phyloP scores from a whole-genome alignment of 2,329 filamentous ascomycete species.

The Ilyonectria sp. region DNA sequence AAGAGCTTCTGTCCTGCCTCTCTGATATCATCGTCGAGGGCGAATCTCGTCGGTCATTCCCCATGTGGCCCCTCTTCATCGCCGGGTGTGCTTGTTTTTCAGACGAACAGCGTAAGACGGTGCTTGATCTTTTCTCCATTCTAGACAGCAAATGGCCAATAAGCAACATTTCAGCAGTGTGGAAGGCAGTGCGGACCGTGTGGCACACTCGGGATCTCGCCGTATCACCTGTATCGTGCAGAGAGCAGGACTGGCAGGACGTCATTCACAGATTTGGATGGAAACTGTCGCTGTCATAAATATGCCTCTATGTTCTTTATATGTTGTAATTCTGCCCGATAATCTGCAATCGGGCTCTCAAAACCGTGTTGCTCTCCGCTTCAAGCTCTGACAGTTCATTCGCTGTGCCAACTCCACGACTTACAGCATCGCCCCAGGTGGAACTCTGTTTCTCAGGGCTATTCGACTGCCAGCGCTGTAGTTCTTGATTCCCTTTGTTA shows the following conservation, averaged over 20 bases:
- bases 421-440: conserved; percentile 27
- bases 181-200: conserved; percentile 40
- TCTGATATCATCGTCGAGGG: conserved; percentile 42
- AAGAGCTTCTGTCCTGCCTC: conserved; percentile 32
- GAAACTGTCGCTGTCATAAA: conserved; percentile 39
- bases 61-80: conserved; percentile 46
- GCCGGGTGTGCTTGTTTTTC: conserved; percentile 43
- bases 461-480: conserved; percentile 26
- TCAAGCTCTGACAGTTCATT: conserved; percentile 23
- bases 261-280: conserved; percentile 46
- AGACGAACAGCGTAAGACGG: conserved; percentile 41
- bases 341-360: conserved; percentile 19
- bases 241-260: conserved; percentile 43
- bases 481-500: conserved; percentile 20
- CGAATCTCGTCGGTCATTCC: conserved; percentile 41
- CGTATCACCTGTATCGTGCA: conserved; percentile 2
- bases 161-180: conserved; percentile 45
- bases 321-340: no score
- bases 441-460: neutral
- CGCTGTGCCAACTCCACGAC: conserved; percentile 26
- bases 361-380: conserved; percentile 23
- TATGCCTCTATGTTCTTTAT: neutral
- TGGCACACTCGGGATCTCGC: conserved; percentile 42
- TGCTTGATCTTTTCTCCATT: conserved; percentile 39
- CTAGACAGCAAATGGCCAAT: conserved; percentile 44